Percentiles rank a stretch among this genome's conserved stretches.
phyloP scores from a whole-genome alignment of 2,329 filamentous ascomycete species.

The Sordariomycetes sp. region DNA sequence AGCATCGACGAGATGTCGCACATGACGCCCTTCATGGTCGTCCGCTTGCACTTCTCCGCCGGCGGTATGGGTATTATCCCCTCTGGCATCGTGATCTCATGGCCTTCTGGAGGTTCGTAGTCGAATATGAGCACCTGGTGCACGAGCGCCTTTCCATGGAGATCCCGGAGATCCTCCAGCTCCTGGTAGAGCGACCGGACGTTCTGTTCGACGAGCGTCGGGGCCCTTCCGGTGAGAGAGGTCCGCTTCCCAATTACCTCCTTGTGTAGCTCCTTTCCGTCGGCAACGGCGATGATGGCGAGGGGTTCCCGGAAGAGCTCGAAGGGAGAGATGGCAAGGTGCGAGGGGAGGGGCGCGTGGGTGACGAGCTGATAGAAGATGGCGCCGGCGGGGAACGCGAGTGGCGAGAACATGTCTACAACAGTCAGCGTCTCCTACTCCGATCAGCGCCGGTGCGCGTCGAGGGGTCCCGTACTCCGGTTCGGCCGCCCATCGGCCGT shows the following conservation, averaged over 20 bases:
- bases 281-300: constrained; percentile 71
- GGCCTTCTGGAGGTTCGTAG: constrained; percentile 35
- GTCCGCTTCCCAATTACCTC: constrained; percentile 38
- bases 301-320: constrained; percentile 81
- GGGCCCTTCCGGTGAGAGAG: constrained; percentile 34
- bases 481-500: constrained; percentile 74
- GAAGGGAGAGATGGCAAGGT: constrained; percentile 72
- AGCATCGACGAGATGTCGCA: constrained; percentile 64
- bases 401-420: constrained; percentile 83
- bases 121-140: constrained; percentile 76
- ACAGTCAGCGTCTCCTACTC: constrained; percentile 9
- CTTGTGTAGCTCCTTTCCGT: constrained; percentile 56
- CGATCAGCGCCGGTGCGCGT: background rate
- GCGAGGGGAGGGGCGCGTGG: constrained; percentile 64
- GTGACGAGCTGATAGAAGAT: constrained; percentile 83
- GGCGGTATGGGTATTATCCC: constrained; percentile 62
- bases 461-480: constrained; percentile 49
- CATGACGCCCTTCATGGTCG: constrained; percentile 71
- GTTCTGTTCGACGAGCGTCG: constrained; percentile 38
- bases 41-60: constrained; percentile 52
- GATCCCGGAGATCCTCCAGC: constrained; percentile 56
- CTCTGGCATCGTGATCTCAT: constrained; percentile 44
- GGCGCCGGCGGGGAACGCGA: constrained; percentile 73
- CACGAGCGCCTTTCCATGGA: constrained; percentile 62
- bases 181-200: constrained; percentile 50